Conservation (phyloP, 148 eudicot species). For the Rhododendron henanense region DNA sequence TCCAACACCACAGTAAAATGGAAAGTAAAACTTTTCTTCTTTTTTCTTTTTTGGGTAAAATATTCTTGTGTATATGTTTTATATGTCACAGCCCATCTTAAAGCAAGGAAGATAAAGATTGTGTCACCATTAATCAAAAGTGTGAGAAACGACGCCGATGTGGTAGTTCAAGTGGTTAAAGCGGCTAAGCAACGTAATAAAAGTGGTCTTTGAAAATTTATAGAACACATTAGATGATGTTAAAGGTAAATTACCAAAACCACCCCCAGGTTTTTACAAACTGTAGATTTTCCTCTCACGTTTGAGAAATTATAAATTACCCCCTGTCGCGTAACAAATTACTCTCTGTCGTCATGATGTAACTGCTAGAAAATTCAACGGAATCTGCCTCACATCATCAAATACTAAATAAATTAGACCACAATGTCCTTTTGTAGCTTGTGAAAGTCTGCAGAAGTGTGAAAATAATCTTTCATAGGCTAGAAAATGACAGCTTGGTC, state of each 20-base stretch:
- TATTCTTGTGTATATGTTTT: no score
- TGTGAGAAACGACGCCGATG: background rate
- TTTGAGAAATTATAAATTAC: no score
- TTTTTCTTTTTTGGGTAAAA: background rate
- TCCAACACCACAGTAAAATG: conserved; percentile 2
- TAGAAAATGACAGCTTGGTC: background rate
- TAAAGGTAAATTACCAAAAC: background rate
- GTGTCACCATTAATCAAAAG: no score
- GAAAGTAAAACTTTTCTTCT: background rate
- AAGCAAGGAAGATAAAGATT: background rate
- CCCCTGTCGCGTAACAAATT: background rate
- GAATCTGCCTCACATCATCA: background rate
- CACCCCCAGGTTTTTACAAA: background rate
- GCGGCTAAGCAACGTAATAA: no score
- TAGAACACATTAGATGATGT: background rate
- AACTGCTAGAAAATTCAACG: no score
- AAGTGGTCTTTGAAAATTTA: no score
- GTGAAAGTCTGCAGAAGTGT: background rate
- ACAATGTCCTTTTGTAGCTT: background rate
- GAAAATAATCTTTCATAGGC: background rate
- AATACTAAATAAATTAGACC: background rate
- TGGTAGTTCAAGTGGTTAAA: background rate
- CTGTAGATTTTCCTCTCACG: background rate
- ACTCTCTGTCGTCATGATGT: no score
- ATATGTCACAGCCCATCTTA: no score